Percentiles rank a stretch among this genome's conserved stretches.
These are phyloP conservation scores for Neurospora sp. DNA, from an alignment of 495 filamentous ascomycete genomes.

Conservation along the genomic window DNA sequence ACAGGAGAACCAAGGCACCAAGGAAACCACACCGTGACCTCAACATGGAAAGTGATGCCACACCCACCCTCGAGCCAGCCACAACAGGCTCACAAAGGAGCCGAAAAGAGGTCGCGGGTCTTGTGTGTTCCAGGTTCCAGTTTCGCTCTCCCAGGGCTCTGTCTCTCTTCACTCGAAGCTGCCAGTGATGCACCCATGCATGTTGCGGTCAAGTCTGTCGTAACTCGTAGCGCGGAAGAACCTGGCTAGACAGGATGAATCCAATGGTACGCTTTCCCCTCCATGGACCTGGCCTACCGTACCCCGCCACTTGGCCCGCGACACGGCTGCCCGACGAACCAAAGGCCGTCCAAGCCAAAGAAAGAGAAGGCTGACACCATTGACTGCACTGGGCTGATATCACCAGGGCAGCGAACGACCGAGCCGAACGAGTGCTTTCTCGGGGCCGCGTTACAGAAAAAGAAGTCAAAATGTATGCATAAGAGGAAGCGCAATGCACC, in stretches of 20 bases:
- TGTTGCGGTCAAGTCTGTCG: background rate
- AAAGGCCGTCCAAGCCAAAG: background rate
- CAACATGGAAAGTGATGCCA: background rate
- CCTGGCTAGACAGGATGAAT: background rate
- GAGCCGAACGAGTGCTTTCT: slow-evolving; percentile 14
- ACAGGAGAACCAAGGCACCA: background rate
- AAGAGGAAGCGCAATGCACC: slow-evolving; percentile 19
- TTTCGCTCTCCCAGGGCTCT: background rate
- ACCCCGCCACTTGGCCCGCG: slow-evolving; percentile 23
- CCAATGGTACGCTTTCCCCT: slow-evolving; percentile 9
- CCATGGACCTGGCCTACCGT: slow-evolving; percentile 10
- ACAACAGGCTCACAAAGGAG: background rate
- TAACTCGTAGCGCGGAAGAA: background rate
- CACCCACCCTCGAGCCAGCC: background rate
- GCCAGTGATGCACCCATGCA: background rate
- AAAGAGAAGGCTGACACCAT: background rate
- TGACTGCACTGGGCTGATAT: background rate
- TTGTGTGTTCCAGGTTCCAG: background rate
- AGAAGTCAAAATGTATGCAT: slow-evolving; percentile 7
- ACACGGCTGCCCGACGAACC: slow-evolving; percentile 1
- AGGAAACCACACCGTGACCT: background rate
- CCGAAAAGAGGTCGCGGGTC: background rate
- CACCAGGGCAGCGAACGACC: slow-evolving; percentile 6
- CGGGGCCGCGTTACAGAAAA: slow-evolving; percentile 9
- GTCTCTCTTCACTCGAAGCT: background rate